These are phyloP conservation scores for Mallotus repandus DNA, from an alignment of 441 rosid species.

Conservation along the genomic window DNA sequence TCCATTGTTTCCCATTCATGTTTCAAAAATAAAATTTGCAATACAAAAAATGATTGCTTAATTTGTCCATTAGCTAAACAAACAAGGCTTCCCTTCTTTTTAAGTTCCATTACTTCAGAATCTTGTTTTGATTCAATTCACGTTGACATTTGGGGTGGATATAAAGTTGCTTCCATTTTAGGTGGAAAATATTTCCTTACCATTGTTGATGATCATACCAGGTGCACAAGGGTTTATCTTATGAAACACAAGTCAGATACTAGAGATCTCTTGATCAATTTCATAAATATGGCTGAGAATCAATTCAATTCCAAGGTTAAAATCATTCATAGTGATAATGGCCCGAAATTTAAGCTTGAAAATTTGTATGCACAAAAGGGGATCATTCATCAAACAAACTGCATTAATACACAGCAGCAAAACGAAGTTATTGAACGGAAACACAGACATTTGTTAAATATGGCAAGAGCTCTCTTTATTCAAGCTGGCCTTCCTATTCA, in stretches of 20 bases:
- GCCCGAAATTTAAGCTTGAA: neutral
- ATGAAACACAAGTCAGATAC: neutral
- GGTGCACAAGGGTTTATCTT: neutral
- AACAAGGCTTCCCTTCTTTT: neutral
- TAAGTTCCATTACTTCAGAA: neutral
- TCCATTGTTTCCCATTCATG: no score
- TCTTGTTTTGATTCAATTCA: neutral
- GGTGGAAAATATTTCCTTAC: no score
- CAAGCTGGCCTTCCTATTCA: neutral
- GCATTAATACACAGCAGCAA: neutral
- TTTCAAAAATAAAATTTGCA: no score
- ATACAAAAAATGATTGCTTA: no score
- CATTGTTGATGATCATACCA: neutral
- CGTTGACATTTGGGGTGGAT: no score
- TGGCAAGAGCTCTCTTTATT: neutral
- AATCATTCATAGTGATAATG: neutral
- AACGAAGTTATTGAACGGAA: neutral
- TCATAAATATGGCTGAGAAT: neutral
- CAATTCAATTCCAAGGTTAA: neutral
- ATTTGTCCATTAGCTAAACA: slow-evolving; percentile 8
- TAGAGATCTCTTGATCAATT: neutral
- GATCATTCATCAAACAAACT: neutral
- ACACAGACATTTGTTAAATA: no score
- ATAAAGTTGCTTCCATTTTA: neutral
- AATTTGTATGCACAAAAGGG: neutral